These are phyloP conservation scores for Thymus quinquecostatus DNA, from an alignment of 257 asterid genomes.

Conservation along the genomic window DNA sequence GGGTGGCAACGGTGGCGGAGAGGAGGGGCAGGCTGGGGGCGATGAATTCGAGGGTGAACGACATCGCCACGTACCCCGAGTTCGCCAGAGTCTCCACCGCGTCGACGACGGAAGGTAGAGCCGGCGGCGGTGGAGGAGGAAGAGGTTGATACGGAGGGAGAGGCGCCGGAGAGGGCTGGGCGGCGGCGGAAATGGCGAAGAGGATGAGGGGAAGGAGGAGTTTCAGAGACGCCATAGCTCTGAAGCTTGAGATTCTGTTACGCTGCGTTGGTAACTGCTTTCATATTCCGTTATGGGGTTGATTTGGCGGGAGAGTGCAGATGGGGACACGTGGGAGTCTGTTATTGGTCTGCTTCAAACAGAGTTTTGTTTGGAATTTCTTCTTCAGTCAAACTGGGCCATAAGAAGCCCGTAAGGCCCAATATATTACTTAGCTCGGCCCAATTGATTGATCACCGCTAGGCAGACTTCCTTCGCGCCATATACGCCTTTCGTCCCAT, in stretches of 20 bases:
- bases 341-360: not conserved
- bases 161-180: conserved; percentile 39
- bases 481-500: no score
- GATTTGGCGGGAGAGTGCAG: conserved; percentile 32
- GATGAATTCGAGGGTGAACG: conserved; percentile 63
- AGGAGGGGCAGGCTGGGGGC: conserved; percentile 44
- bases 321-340: conserved; percentile 17
- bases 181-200: conserved; percentile 32
- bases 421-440: not conserved
- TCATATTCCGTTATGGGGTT: not conserved
- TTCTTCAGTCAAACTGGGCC: not conserved
- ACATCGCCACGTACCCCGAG: conserved; percentile 73
- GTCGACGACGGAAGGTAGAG: conserved; percentile 49
- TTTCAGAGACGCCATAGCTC: conserved; percentile 48
- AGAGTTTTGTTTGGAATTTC: conserved; percentile 16
- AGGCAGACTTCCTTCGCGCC: no score
- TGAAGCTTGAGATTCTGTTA: not conserved
- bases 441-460: no score
- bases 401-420: not conserved
- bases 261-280: conserved; percentile 26
- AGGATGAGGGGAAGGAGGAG: conserved; percentile 33
- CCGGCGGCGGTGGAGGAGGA: conserved; percentile 30
- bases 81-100: conserved; percentile 76
- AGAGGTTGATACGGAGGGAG: conserved; percentile 18
- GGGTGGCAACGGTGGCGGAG: conserved; percentile 34